phyloP scores from a whole-genome alignment of 2,329 filamentous ascomycete species.

The Fusarium anguioides region DNA sequence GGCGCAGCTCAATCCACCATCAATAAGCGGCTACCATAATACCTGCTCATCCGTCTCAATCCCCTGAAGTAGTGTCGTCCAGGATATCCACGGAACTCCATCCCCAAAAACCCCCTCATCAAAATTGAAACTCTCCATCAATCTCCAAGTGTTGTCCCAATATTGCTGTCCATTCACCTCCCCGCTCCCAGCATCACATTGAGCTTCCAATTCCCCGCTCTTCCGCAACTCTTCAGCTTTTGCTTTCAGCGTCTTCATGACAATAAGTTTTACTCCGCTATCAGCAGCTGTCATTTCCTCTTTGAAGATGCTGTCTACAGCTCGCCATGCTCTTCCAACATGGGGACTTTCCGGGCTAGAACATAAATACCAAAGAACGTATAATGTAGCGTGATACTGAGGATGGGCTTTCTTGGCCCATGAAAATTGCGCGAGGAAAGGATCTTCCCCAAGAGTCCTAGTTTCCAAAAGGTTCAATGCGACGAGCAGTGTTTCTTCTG shows the following conservation, averaged over 20 bases:
- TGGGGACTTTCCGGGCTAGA: not conserved
- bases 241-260: not conserved
- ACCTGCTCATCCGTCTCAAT: not conserved
- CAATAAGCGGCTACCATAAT: not conserved
- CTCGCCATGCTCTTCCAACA: not conserved
- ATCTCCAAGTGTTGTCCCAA: not conserved
- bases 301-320: not conserved
- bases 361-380: not conserved
- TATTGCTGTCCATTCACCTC: accelerated
- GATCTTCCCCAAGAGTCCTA: not conserved
- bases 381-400: not conserved
- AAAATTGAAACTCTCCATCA: not conserved
- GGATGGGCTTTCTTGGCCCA: not conserved
- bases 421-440: not conserved
- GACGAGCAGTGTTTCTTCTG: not conserved
- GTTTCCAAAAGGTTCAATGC: not conserved
- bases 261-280: not conserved
- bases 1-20: no score
- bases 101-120: not conserved
- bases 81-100: not conserved
- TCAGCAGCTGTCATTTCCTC: not conserved
- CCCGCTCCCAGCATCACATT: accelerated
- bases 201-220: not conserved
- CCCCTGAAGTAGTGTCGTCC: not conserved
- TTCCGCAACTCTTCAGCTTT: not conserved